phyloP scores from a whole-genome alignment of 148 eudicot genomes.

The Fagopyrum esculentum region DNA sequence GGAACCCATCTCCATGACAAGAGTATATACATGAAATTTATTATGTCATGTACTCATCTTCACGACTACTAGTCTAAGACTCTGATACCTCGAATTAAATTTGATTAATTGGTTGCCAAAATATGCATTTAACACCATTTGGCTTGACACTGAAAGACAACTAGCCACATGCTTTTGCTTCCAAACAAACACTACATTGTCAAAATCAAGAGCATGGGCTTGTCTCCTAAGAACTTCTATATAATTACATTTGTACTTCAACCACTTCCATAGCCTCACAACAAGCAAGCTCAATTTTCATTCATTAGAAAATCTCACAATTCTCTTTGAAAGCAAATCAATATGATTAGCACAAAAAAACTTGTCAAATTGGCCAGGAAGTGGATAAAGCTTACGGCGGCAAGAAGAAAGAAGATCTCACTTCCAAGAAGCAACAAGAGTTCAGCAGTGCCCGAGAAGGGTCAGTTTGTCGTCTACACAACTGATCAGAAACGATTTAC shows the following conservation, averaged over 20 bases:
- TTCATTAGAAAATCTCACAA: not conserved
- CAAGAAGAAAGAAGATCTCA: constrained; percentile 15
- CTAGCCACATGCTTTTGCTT: not conserved
- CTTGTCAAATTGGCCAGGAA: constrained; percentile 25
- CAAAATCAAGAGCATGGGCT: not conserved
- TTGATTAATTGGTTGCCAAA: too few relatives aligned
- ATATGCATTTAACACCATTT: not conserved
- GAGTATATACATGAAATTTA: too few relatives aligned
- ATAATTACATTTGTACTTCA: not conserved
- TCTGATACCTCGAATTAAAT: too few relatives aligned
- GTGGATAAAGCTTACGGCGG: not conserved
- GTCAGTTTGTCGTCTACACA: too few relatives aligned
- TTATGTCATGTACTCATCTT: too few relatives aligned
- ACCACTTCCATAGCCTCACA: too few relatives aligned
- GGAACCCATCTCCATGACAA: too few relatives aligned
- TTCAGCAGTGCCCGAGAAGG: too few relatives aligned
- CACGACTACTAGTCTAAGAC: too few relatives aligned
- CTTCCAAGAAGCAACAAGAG: not conserved
- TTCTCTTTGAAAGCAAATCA: not conserved
- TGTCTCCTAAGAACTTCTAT: not conserved
- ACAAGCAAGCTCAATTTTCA: not conserved
- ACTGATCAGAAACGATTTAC: too few relatives aligned
- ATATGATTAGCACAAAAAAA: constrained; percentile 13
- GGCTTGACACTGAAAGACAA: not conserved
- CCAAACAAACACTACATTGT: not conserved